Conservation (phyloP, 108 stramenopile genomes). For the Skeletonema grethae region DNA sequence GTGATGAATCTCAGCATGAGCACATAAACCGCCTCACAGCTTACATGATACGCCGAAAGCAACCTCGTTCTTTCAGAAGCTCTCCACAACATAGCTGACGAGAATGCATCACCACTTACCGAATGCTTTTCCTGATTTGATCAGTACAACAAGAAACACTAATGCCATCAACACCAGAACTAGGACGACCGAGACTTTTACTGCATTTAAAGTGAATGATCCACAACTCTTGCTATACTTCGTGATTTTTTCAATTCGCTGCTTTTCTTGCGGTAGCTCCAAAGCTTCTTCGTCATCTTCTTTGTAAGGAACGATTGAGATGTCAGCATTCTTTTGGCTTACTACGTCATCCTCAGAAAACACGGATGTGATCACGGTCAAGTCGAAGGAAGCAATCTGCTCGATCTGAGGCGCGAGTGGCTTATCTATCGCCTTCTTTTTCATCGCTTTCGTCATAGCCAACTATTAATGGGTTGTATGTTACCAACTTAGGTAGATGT, state of each 20-base stretch:
- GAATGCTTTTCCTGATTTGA: not conserved
- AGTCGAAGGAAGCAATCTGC: conserved; percentile 1
- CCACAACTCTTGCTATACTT: not conserved
- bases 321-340: not conserved
- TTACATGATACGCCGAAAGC: too few species aligned
- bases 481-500: too few species aligned
- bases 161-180: not conserved
- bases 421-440: not conserved
- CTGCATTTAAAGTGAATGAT: not conserved
- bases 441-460: not conserved
- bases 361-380: not conserved
- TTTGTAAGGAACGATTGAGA: not conserved
- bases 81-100: too few species aligned
- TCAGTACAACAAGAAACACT: not conserved
- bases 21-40: too few species aligned
- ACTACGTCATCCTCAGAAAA: not conserved
- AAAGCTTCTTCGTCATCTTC: not conserved
- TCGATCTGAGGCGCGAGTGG: not conserved
- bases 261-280: not conserved
- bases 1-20: too few species aligned
- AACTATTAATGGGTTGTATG: too few species aligned
- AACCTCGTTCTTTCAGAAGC: too few species aligned
- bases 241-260: not conserved
- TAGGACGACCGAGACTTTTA: not conserved
- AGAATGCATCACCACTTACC: not conserved